Percentiles rank a stretch among this genome's conserved stretches.
Conservation (phyloP, 1,139 yeast species). For the Arxiozyma slooffiae region DNA sequence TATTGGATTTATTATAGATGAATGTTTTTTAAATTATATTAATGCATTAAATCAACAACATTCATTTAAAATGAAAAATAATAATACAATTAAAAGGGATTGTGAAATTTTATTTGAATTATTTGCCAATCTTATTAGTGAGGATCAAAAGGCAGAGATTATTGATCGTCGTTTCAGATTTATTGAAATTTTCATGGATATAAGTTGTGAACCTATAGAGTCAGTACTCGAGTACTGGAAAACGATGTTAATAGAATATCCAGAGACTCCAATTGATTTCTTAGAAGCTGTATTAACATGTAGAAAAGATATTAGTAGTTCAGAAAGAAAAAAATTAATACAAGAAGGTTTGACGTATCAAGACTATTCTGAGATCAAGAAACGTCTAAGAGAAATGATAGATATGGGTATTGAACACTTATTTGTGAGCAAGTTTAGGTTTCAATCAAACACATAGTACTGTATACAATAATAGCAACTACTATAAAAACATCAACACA, state of each 20-base stretch:
- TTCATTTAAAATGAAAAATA: constrained; percentile 31
- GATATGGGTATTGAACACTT: constrained; percentile 6
- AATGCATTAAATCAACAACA: constrained; percentile 38
- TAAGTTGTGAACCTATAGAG: constrained; percentile 47
- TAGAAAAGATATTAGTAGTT: constrained; percentile 33
- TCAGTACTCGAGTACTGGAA: constrained; percentile 51
- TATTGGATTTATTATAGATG: constrained; percentile 44
- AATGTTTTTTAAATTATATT: constrained; percentile 39
- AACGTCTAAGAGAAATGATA: constrained; percentile 6
- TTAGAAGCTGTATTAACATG: constrained; percentile 41
- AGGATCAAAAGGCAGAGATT: constrained; percentile 31
- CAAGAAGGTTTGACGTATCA: constrained; percentile 1
- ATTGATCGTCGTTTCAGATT: constrained; percentile 47
- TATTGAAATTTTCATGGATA: constrained; percentile 63
- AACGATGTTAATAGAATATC: constrained; percentile 47
- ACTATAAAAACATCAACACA: too few species aligned
- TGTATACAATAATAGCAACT: background rate
- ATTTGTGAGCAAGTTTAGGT: constrained; percentile 3
- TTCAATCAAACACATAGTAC: background rate
- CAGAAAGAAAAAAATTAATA: constrained; percentile 17
- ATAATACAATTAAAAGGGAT: constrained; percentile 57
- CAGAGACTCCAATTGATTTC: constrained; percentile 59
- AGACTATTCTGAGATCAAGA: constrained; percentile 14
- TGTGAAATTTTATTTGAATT: constrained; percentile 55
- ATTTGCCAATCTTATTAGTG: constrained; percentile 43